Base-by-base conservation (phyloP, 1,284 basidiomycete species). In the Mrakiaceae sp. region DNA sequence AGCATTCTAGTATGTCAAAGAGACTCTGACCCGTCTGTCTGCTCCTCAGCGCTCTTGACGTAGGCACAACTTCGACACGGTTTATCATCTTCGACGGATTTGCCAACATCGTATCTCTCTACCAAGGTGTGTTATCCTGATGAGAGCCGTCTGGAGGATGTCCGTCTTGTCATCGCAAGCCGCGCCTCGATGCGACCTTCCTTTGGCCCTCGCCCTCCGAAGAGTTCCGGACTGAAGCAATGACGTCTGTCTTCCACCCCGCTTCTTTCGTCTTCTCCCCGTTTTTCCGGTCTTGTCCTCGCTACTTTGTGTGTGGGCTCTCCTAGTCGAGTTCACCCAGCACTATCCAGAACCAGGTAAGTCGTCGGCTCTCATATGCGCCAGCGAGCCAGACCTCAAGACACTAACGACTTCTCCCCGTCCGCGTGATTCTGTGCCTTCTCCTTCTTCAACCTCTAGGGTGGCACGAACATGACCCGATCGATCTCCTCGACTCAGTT, bases 381-480 rank as follows among this genome's bases (percentile, higher is more conserved):
- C 27, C 27, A 27, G 27, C 27, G 27, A 27, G 27, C 27, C 27
- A 27, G 27, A 27, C 27, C 27, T 27, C 27, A 27, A 27, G 27
- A 27, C 27, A 27, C 27, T 27, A 27, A 27, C 27, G 27, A 27
- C 27, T 14, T 9, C 12, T 62, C 42, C 14, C 6, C 55, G 27
- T 46, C 48, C 58, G 10, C 48, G 51, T 52, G 51, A 52, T 14
- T 47, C 43, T 63, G 53, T 53, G 44, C 48, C 53, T 42, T 55
- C 50, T 44, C 58, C n/a, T n/a, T 61, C 5, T n/a, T 12, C 53
- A 42, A 16, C 27, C 61, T 68, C 49, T 69, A 70, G 90, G 85
- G 69, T 98, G 95, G 95, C 95, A 98, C 75, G 93, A 95, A 70
- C 96, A 98, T 75, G 87, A 96, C 73, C 84, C 91, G 1, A 79